phyloP scores from a whole-genome alignment of 768 basidiomycete genomes.

The Lyophyllum atratum region DNA sequence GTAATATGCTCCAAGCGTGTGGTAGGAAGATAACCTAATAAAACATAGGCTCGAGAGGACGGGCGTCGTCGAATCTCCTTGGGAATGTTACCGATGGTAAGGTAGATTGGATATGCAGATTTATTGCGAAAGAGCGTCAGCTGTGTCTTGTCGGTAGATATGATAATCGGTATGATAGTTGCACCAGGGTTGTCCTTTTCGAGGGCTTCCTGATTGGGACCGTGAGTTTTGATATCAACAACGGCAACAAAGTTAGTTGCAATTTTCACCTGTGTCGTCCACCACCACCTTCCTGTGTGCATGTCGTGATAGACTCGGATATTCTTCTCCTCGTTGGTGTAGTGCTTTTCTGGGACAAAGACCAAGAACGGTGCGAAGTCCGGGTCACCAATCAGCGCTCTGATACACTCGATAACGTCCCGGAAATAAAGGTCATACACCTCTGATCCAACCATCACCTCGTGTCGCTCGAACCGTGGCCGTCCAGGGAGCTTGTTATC shows the following conservation, averaged over 20 bases:
- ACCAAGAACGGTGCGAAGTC: constrained; percentile 31
- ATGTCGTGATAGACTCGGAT: constrained; percentile 36
- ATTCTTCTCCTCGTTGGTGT: constrained; percentile 20
- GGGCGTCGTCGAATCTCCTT: constrained; percentile 40
- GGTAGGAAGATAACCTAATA: constrained; percentile 43
- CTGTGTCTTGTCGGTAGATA: constrained; percentile 49
- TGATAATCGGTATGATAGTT: constrained; percentile 42
- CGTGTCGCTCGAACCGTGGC: constrained; percentile 22
- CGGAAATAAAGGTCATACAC: constrained; percentile 30
- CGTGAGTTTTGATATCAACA: neutral
- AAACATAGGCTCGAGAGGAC: constrained; percentile 29
- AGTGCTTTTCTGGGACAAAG: constrained; percentile 40
- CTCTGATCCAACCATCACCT: constrained; percentile 29
- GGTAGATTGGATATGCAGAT: constrained; percentile 46
- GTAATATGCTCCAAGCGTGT: constrained; percentile 26
- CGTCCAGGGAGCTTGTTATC: constrained; percentile 24
- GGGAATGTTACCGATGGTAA: constrained; percentile 48
- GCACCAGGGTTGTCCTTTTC: constrained; percentile 20
- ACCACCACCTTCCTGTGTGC: constrained; percentile 56
- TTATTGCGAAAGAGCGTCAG: constrained; percentile 42
- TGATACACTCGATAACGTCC: constrained; percentile 37
- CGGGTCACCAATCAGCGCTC: constrained; percentile 33
- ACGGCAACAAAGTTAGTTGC: neutral
- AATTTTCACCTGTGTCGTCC: constrained; percentile 42
- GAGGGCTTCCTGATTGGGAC: neutral